Base-by-base conservation (phyloP, 495 filamentous ascomycete genomes). In the Aspergillus ellipticus region DNA sequence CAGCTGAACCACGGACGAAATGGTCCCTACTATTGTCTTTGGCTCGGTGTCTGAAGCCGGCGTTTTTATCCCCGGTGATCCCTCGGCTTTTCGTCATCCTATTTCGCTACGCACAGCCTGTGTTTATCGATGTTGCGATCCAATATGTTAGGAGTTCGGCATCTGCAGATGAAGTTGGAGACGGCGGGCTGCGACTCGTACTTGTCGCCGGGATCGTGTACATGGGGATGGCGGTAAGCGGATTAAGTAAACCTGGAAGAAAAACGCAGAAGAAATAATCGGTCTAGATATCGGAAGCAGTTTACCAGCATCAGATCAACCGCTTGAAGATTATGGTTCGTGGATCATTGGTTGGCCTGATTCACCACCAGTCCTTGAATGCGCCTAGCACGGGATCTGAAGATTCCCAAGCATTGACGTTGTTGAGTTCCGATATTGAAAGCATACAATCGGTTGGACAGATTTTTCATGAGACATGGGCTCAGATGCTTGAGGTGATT, bases 361-460 rank as follows among this genome's bases (percentile, higher is more conserved):
- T 84, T 21, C 82, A 80, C 56, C 56, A 61, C 15, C 52, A 59
- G 45, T 69, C 78, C 1, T 66, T 66, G 24, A 61, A 63, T 4
- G 58, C 65, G 7, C 71, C 60, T 35, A 60, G 72, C n/a, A 63
- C 64, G 6, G 59, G 61, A 5, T 61, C 67, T 1, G 75, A 76
- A 50, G 62, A 75, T 45, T 68, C 79, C 3, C 64, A 72, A 15
- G 72, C 74, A 1, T 45, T 80, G 4, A 81, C 82, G 0, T 66
- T 86, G 0, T 79, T 82, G 70, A 82, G 75, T 73, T 76, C 77
- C 4, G 78, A 82, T 54, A 65, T 78, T 24, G 76, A 79, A 21
- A 65, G 71, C 28, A 65, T 80, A 13, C 62, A 59, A n/a, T 59
- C 53, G 16, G 66, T 65, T 6, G 66, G 66, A 17, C 52, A 66